Evolutionary conservation across 306 rosid species (phyloP).

Genomic region (Acacia crassicarpa): DNA sequence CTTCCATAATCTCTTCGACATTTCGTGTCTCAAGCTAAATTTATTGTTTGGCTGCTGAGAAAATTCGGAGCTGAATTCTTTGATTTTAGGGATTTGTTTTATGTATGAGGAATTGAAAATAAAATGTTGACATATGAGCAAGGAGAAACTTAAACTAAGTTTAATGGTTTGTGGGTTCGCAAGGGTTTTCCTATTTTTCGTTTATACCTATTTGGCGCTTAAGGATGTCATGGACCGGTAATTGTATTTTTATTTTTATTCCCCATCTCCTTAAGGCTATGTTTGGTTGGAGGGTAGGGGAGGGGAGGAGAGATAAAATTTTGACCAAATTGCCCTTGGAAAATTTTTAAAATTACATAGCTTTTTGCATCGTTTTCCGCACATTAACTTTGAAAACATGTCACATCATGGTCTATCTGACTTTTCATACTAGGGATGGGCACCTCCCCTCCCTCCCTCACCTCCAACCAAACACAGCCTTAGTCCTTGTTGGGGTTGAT

Average conservation of each 20-base stretch:
- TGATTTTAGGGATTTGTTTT: not conserved
- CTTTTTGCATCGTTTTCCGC: no score
- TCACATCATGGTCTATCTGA: no score
- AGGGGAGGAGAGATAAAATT: no score
- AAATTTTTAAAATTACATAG: no score
- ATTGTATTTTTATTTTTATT: not conserved
- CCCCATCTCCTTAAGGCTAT: not conserved
- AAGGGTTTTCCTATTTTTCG: not conserved
- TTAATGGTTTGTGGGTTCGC: not conserved
- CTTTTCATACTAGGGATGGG: no score
- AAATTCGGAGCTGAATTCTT: not conserved
- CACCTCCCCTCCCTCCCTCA: no score
- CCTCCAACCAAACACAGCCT: no score
- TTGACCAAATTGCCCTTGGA: no score
- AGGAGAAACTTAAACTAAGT: not conserved
- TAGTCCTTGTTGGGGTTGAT: slow-evolving; percentile 10
- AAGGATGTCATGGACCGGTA: not conserved
- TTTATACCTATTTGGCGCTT: not conserved
- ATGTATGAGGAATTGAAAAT: not conserved
- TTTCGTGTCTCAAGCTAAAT: not conserved
- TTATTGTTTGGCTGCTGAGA: slow-evolving; percentile 23
- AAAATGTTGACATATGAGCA: not conserved
- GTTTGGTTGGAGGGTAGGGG: no score
- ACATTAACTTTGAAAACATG: no score
- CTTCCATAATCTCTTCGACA: not conserved